A percentile compares a stretch with the other conserved stretches of the same genome.
phyloP scores from a whole-genome alignment of 768 basidiomycete genomes.

The Rhodosporidiobolus sp. region DNA sequence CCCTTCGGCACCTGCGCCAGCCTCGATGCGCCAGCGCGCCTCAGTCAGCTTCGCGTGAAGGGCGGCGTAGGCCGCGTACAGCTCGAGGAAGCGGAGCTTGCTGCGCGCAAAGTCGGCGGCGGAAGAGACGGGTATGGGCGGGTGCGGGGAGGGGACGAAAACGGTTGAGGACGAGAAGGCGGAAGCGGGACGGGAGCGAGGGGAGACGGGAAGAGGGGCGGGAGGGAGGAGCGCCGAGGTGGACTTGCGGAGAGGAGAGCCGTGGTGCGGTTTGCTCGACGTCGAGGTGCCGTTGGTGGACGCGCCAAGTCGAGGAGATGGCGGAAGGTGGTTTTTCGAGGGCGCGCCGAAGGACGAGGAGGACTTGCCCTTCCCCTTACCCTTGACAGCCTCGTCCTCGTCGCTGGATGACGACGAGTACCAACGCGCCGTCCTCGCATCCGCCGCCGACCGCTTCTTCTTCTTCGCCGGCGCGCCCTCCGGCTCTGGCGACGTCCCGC shows the following conservation, averaged over 20 bases:
- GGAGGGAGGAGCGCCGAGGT: background rate
- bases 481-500: background rate
- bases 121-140: background rate
- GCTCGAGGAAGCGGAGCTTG: slow-evolving; percentile 7
- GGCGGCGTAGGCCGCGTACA: slow-evolving; percentile 22
- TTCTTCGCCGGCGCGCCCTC: background rate
- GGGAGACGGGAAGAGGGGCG: background rate
- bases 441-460: background rate
- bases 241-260: slow-evolving; percentile 2
- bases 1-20: background rate
- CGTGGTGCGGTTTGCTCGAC: background rate
- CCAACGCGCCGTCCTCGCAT: slow-evolving; percentile 19
- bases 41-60: slow-evolving; percentile 11
- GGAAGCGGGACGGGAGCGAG: background rate
- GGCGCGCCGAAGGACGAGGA: background rate
- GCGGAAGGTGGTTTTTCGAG: background rate
- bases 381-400: background rate
- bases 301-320: no score
- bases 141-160: background rate
- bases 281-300: background rate
- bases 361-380: background rate
- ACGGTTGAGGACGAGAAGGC: background rate
- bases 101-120: background rate
- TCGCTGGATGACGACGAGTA: slow-evolving; percentile 26
- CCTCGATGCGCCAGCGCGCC: background rate